Evolutionary conservation across 306 rosid genomes (phyloP).

Genomic region (Trifolium pratense): DNA sequence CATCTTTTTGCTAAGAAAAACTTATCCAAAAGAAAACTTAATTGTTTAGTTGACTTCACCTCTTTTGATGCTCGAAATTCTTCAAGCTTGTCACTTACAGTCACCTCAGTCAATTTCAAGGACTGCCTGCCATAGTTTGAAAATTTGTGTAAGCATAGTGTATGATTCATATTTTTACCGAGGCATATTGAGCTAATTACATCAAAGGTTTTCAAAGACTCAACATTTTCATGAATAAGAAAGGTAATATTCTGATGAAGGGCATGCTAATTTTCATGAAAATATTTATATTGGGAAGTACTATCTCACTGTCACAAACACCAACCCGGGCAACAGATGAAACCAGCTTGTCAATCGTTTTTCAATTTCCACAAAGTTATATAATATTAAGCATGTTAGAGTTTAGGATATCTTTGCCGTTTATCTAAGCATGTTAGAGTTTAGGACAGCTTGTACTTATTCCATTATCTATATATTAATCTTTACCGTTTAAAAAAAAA

Average conservation of each 20-base stretch:
- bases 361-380: not conserved
- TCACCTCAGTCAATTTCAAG: conserved; percentile 83
- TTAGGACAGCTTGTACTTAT: too few relatives aligned
- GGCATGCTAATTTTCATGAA: too few relatives aligned
- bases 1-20: not conserved
- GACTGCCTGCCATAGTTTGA: conserved; percentile 60
- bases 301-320: conserved; percentile 11
- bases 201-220: conserved; percentile 15
- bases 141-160: conserved; percentile 19
- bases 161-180: conserved; percentile 7
- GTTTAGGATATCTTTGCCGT: not conserved
- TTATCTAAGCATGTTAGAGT: too few relatives aligned
- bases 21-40: conserved; percentile 24
- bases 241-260: too few relatives aligned
- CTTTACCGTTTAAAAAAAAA: not conserved
- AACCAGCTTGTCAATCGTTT: conserved; percentile 9
- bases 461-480: too few relatives aligned
- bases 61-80: conserved; percentile 93
- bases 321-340: conserved; percentile 27
- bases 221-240: conserved; percentile 24
- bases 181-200: conserved; percentile 20
- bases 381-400: not conserved
- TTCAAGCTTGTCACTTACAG: conserved; percentile 91
- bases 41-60: conserved; percentile 53
- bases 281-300: not conserved